These are phyloP conservation scores for Cruciata laevipes DNA, from an alignment of 257 asterid genomes.

Conservation along the genomic window DNA sequence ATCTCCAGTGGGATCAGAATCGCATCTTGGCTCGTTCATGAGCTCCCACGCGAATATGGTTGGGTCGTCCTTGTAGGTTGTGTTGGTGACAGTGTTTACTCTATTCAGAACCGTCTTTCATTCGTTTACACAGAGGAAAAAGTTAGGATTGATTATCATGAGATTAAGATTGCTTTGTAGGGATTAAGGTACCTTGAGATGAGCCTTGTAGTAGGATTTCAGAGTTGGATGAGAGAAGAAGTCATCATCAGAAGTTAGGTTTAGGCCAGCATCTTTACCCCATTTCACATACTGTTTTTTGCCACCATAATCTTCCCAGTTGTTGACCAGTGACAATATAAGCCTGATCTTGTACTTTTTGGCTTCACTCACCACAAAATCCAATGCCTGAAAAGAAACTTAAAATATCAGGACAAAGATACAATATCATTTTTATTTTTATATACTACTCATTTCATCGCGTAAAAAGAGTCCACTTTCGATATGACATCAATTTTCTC, in stretches of 20 bases:
- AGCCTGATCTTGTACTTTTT: constrained; percentile 71
- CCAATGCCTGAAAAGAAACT: constrained; percentile 51
- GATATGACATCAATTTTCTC: too few relatives aligned
- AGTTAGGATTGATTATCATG: not conserved
- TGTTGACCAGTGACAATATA: constrained; percentile 69
- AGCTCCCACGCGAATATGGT: constrained; percentile 92
- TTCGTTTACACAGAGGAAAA: not conserved
- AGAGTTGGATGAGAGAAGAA: constrained; percentile 78
- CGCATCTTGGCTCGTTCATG: constrained; percentile 87
- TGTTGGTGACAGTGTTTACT: constrained; percentile 64
- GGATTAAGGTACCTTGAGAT: constrained; percentile 44
- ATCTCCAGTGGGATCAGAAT: constrained; percentile 79
- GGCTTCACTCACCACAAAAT: constrained; percentile 88
- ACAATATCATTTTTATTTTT: too few relatives aligned
- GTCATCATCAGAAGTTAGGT: constrained; percentile 80
- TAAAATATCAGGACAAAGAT: not conserved
- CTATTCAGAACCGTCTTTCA: constrained; percentile 65
- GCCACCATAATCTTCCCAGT: constrained; percentile 97
- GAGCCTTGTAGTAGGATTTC: constrained; percentile 68
- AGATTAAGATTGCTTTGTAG: not conserved
- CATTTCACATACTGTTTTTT: constrained; percentile 91
- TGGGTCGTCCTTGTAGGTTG: constrained; percentile 84
- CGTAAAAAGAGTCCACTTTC: too few relatives aligned
- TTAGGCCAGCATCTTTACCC: constrained; percentile 83
- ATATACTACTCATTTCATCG: too few relatives aligned